Evolutionary conservation across 148 eudicot genomes (phyloP), one percentile per base, ranked within the genome.

Genomic region (Nepenthes gracilis): DNA sequence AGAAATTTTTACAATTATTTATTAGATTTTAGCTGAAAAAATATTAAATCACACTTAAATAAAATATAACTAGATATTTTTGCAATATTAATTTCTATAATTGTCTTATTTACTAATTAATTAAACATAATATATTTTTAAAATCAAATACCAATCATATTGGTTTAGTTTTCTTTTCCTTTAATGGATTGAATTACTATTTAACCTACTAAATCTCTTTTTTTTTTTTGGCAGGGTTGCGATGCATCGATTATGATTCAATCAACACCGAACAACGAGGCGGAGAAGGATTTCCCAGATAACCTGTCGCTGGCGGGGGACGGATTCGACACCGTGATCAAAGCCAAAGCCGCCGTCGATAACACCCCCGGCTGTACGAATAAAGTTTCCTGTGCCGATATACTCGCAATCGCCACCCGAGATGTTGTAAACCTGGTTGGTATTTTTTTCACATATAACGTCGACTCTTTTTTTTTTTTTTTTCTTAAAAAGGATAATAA

Each of bases 331-430:
- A 88, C 88, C 0, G 91, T 88, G 9, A 75, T 78, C 64, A 81
- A 62, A 67, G 87, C 90, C 1, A 89, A 89, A 67, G 85, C 72
- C 1, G 93, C 96, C 0, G 81, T 89, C n/a, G 96, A 85, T 12
- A 71, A 67, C 15, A 68, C 78, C 33, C 72, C 87, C 33, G 66
- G 40, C 9, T 89, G 93, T 67, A 67, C 67, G 58, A 73, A 85
- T 75, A 77, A 69, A 70, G 93, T 89, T 61, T 89, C 93, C 2
- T 89, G 96, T 57, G 96, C 96, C 8, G 96, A 88, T 66, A 78
- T 88, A 33, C 67, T 89, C 62, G 93, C 93, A 65, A 74, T 89
- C 80, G 96, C 96, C 43, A 74, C 93, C 1, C 74, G 96, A 36
- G 96, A 85, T 51, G 93, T 83, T 57, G 65, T 85, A 15, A 62